Evolutionary conservation across 2,329 filamentous ascomycete species (phyloP).

Genomic region (Furcasterigmium sp.): DNA sequence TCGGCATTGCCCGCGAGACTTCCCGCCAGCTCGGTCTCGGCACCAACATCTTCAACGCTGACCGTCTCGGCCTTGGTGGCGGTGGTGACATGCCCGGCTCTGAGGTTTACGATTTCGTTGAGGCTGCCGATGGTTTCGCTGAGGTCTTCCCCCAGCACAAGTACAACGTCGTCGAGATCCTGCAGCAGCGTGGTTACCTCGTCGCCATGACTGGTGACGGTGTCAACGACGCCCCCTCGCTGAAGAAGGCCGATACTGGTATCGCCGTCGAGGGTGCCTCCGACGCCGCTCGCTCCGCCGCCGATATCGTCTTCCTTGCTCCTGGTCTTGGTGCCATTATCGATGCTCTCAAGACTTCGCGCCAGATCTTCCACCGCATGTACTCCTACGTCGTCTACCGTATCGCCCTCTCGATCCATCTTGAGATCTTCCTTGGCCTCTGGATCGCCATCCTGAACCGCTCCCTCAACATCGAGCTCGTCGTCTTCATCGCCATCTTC

Average conservation of each 20-base stretch:
- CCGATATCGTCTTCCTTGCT: conserved; percentile 90
- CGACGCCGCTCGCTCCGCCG: conserved; percentile 83
- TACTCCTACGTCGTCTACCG: conserved; percentile 94
- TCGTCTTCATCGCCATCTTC: conserved; percentile 94
- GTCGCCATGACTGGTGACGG: conserved; percentile 96
- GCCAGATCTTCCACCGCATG: conserved; percentile 96
- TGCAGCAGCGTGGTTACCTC: conserved; percentile 88
- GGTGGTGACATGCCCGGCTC: conserved; percentile 91
- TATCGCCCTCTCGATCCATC: conserved; percentile 85
- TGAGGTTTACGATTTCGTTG: conserved; percentile 91
- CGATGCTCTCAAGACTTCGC: conserved; percentile 85
- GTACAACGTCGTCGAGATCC: conserved; percentile 80
- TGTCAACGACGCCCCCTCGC: conserved; percentile 87
- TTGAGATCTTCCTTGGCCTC: conserved; percentile 86
- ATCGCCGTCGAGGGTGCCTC: conserved; percentile 88
- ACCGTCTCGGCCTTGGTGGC: conserved; percentile 83
- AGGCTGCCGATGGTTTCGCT: conserved; percentile 91
- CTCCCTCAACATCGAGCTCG: conserved; percentile 77
- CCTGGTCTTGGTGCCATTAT: conserved; percentile 90
- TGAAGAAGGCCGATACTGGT: conserved; percentile 95
- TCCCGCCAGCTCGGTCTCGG: conserved; percentile 87
- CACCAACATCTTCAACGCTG: conserved; percentile 91
- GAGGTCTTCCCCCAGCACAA: conserved; percentile 96
- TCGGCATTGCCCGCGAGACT: conserved; percentile 88
- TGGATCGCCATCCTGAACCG: conserved; percentile 88